Percentiles rank a stretch among this genome's conserved stretches.
Evolutionary conservation across 192 early-diverging fungal genomes (phyloP).

Genomic region (Entomortierella chlamydospora): DNA sequence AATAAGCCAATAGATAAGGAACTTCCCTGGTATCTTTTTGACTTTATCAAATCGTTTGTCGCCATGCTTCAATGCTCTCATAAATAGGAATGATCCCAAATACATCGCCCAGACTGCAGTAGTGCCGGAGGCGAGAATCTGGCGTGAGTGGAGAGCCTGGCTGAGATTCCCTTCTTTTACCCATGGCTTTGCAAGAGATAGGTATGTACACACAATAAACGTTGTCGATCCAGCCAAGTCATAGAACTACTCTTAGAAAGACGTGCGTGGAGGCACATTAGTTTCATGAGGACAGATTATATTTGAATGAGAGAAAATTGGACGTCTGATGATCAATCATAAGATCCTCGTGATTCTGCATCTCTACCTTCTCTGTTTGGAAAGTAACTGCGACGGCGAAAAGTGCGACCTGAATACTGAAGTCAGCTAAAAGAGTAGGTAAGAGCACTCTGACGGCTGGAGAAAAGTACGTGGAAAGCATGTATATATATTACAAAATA

Average conservation of each 20-base stretch:
- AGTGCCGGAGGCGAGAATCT: conserved; percentile 42
- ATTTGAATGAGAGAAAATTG: too few relatives aligned
- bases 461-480: conserved; percentile 8
- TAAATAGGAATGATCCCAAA: conserved; percentile 43
- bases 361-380: conserved; percentile 53
- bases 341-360: background rate
- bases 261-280: too few relatives aligned
- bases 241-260: conserved; percentile 41
- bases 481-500: background rate
- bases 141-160: conserved; percentile 31
- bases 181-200: conserved; percentile 42
- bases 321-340: too few relatives aligned
- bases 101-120: conserved; percentile 42
- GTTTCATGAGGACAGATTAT: too few relatives aligned
- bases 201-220: conserved; percentile 32
- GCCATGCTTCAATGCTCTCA: conserved; percentile 30
- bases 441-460: conserved; percentile 3
- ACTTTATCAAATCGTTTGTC: conserved; percentile 54
- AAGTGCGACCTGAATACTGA: conserved; percentile 22
- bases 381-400: conserved; percentile 27
- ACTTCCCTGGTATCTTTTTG: conserved; percentile 21
- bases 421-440: conserved; percentile 20
- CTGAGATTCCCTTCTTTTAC: background rate
- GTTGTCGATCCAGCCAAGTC: conserved; percentile 41
- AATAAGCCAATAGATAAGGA: conserved; percentile 48